These are phyloP conservation scores for Fusarium longipes DNA, from an alignment of 2,329 filamentous ascomycete genomes.

Conservation along the genomic window DNA sequence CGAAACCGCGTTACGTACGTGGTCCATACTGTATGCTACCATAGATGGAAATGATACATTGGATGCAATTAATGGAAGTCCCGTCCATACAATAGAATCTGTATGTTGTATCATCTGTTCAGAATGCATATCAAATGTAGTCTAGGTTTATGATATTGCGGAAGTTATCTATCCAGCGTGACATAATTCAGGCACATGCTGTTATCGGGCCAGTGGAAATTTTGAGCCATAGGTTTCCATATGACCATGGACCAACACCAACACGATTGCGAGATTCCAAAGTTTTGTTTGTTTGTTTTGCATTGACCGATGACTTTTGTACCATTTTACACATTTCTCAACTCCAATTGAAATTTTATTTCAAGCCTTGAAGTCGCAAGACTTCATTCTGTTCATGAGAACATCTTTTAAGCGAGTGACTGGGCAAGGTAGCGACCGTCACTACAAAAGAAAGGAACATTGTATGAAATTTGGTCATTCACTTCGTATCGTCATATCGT, in stretches of 20 bases:
- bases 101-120: background rate
- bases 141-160: background rate
- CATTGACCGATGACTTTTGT: constrained; percentile 22
- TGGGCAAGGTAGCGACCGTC: constrained; percentile 34
- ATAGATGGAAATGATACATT: too few relatives aligned
- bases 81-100: background rate
- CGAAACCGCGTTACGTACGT: background rate
- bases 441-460: constrained; percentile 36
- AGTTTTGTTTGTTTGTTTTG: constrained; percentile 3
- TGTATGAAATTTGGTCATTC: constrained; percentile 44
- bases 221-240: background rate
- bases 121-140: background rate
- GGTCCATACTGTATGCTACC: background rate
- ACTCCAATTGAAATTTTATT: constrained; percentile 16
- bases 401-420: constrained; percentile 40
- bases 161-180: background rate
- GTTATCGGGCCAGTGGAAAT: background rate
- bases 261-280: background rate
- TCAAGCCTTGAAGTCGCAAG: constrained; percentile 24
- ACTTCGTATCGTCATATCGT: constrained; percentile 46
- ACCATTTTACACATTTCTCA: constrained; percentile 20
- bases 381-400: constrained; percentile 29
- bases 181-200: background rate
- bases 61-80: too few relatives aligned
- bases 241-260: background rate